These are phyloP conservation scores for Cubamyces sp. DNA, from an alignment of 768 basidiomycete species.

Conservation along the genomic window DNA sequence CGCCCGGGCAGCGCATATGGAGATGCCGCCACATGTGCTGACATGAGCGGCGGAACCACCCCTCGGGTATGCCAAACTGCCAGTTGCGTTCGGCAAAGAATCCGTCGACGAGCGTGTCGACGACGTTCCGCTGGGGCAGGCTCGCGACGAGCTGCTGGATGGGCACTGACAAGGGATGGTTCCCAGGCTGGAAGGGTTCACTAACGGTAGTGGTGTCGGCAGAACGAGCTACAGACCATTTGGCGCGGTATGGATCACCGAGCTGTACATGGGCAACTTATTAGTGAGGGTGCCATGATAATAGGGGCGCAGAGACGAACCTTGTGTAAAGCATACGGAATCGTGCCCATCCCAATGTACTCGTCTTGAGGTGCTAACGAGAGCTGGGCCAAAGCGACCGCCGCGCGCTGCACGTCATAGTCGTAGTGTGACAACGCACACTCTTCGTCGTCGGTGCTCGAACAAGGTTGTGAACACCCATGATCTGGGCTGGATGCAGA, in stretches of 20 bases:
- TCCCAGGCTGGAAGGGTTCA: conserved; percentile 21
- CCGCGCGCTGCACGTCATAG: conserved; percentile 44
- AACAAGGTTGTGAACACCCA: not conserved
- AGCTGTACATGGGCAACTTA: conserved; percentile 29
- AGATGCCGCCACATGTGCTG: conserved; percentile 52
- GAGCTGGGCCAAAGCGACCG: conserved; percentile 46
- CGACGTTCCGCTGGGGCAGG: conserved; percentile 25
- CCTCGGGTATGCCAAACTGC: conserved; percentile 54
- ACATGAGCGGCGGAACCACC: conserved; percentile 49
- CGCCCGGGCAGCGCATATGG: conserved; percentile 29
- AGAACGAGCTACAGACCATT: conserved; percentile 48
- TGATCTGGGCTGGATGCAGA: not conserved
- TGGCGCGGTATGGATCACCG: conserved; percentile 41
- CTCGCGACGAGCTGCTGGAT: conserved; percentile 38
- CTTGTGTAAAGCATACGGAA: conserved; percentile 50
- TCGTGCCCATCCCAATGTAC: conserved; percentile 51
- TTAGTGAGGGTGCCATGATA: not conserved
- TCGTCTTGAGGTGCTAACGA: conserved; percentile 50
- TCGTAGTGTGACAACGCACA: conserved; percentile 30
- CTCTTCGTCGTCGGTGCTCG: conserved; percentile 12
- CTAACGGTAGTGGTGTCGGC: conserved; percentile 22
- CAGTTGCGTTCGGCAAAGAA: conserved; percentile 54
- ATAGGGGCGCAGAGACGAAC: conserved; percentile 33
- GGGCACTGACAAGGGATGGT: conserved; percentile 40
- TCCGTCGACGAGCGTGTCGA: conserved; percentile 27